A percentile compares a stretch with the other conserved stretches of the same genome.
These are phyloP conservation scores for Ehretia macrophylla DNA, from an alignment of 257 asterid species.

Conservation along the genomic window DNA sequence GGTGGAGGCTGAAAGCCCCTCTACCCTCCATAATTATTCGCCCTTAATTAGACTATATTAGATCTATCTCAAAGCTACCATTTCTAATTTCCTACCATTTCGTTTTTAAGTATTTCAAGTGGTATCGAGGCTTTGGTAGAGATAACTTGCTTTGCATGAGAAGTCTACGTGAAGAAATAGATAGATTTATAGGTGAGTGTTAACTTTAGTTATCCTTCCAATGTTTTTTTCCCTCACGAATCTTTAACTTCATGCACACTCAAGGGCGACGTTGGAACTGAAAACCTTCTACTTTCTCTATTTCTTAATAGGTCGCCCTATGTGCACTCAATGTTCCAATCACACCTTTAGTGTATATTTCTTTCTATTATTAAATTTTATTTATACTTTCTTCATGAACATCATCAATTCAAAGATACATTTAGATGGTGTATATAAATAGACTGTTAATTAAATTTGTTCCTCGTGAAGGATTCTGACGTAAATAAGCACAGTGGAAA, in stretches of 20 bases:
- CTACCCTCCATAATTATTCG: no score
- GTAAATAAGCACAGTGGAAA: constrained; percentile 10
- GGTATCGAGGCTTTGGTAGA: no score
- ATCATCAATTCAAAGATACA: background rate
- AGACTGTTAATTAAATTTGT: constrained; percentile 21
- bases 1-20: no score
- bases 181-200: no score
- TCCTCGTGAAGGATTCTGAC: constrained; percentile 20
- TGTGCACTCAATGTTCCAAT: constrained; percentile 21
- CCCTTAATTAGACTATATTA: no score
- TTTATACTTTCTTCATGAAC: background rate
- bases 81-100: no score
- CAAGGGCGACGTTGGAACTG: background rate
- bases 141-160: no score
- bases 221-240: background rate
- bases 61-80: no score
- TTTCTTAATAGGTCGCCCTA: constrained; percentile 19
- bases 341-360: background rate
- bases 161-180: no score
- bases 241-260: background rate
- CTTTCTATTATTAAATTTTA: background rate
- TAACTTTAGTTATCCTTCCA: no score
- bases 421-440: constrained; percentile 11
- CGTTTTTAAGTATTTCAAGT: no score
- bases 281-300: background rate